Base-by-base conservation (phyloP, 805 yeast genomes). In the Candida boleticola region DNA sequence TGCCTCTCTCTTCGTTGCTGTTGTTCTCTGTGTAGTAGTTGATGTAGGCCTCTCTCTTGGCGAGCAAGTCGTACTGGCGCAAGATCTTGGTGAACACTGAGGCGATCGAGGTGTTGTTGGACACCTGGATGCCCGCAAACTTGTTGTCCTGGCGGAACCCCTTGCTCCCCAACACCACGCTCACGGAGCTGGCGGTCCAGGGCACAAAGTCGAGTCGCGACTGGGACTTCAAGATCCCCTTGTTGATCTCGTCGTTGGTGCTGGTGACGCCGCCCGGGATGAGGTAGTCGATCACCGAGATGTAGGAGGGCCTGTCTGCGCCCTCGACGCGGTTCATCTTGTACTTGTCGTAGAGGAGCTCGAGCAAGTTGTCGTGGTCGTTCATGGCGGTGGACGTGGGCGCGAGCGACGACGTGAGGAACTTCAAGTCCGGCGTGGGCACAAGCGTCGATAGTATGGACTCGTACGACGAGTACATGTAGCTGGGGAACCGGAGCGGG, bases 401-500 rank as follows among this genome's bases (percentile, higher is more conserved):
- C 1, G 72, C 71, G 17, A 69, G 57, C 19, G 74, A 60, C 2
- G 71, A 56, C 1, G 72, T 60, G 30, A 70, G 56, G 44, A 66
- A 66, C 39, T 84, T 82, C 43, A 79, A 77, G 50, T 85, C 88
- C 5, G 85, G 96, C 0, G 89, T 83, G 2, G 97, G 97, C 2
- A 93, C 78, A 49, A 93, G 63, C 1, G 92, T 80, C 1, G 97
- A 82, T 38, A 89, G 63, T 14, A 93, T 80, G 37, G 95, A 83
- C 30, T 89, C 86, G 50, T 85, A 66, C 3, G 95, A 88, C 56
- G 85, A 86, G 71, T 87, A 90, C 77, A 89, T 83, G 65, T 89
- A 89, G 37, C 93, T 83, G 3, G 99, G 99, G 60, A 85, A 92
- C 51, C 99, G 73, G 35, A 93, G 65, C 0, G 98, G 86, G 46